phyloP scores from a whole-genome alignment of 1,139 yeast genomes.

The Lodderomyces beijingensis region DNA sequence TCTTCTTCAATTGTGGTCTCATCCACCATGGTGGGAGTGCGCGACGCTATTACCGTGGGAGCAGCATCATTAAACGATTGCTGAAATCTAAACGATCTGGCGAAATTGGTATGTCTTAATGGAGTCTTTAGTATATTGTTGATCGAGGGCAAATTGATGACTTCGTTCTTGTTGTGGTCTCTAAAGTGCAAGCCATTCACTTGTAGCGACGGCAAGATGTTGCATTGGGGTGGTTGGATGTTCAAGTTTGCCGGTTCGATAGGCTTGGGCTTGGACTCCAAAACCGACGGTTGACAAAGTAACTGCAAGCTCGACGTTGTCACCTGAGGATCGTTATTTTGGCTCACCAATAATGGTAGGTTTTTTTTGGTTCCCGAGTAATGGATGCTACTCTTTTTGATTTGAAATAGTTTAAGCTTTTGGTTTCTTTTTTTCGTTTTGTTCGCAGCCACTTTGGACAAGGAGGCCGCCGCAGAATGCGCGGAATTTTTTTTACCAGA shows the following conservation, averaged over 20 bases:
- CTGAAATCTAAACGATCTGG: slow-evolving; percentile 16
- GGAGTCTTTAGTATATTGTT: slow-evolving; percentile 46
- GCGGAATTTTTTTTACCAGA: background rate
- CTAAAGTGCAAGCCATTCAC: slow-evolving; percentile 1
- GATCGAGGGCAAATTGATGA: slow-evolving; percentile 32
- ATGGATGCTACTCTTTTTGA: slow-evolving; percentile 28
- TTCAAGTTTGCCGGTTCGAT: background rate
- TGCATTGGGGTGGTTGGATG: slow-evolving; percentile 1
- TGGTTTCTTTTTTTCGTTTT: slow-evolving; percentile 13
- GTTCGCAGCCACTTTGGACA: slow-evolving; percentile 20
- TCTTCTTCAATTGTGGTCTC: slow-evolving; percentile 35
- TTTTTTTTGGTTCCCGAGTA: slow-evolving; percentile 15
- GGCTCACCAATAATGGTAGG: slow-evolving; percentile 11
- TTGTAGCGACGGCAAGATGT: slow-evolving; percentile 3
- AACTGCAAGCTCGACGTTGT: slow-evolving; percentile 1
- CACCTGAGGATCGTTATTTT: slow-evolving; percentile 3
- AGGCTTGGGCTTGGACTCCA: background rate
- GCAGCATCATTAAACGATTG: slow-evolving; percentile 13
- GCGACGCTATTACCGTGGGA: slow-evolving; percentile 8
- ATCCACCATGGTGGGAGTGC: slow-evolving; percentile 11
- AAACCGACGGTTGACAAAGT: slow-evolving; percentile 12
- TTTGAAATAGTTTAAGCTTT: slow-evolving; percentile 30
- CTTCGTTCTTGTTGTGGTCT: slow-evolving; percentile 2
- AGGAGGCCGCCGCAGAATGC: slow-evolving; percentile 9
- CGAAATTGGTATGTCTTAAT: slow-evolving; percentile 30